Base-by-base conservation (phyloP, 495 filamentous ascomycete species). In the Penicillium angulare region DNA sequence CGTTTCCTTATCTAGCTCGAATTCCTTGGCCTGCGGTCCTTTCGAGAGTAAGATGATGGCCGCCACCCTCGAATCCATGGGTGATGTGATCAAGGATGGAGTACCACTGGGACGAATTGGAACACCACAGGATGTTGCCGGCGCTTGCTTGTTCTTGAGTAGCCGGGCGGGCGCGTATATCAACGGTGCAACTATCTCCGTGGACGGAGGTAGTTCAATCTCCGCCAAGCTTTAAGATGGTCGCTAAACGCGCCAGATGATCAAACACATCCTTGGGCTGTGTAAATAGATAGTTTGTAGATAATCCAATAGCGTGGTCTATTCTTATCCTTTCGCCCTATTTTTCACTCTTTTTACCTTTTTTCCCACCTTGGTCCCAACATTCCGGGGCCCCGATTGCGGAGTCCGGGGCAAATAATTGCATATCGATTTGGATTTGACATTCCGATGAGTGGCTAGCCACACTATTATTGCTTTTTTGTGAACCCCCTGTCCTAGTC, bases 21-120 rank as follows among this genome's bases (percentile, higher is more conserved):
- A 90, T 47, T 76, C 84, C 0, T 73, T 92, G 44, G 88, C 88
- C 26, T 91, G 87, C 56, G 88, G 88, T 8, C 87, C 88, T 12
- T 92, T 92, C 56, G 75, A 88, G 61, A 87, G 82, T 51, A 89
- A 89, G 70, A 92, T 91, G 88, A 90, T 90, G 88, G 81, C 81
- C 9, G 82, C 79, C 33, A 89, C 86, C 33, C 65, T 91, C 45
- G 68, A 82, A 51, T 61, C 71, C 5, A 80, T 81, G 50, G 77
- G 78, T 34, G 85, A 89, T 10, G 61, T 65, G 22, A 87, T 93
- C 57, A 77, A 81, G 65, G 66, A 55, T 0, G 78, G 75, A 10
- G 82, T 87, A 48, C 89, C 89, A n/a, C 61, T 90, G 51, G 80
- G 80, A 5, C 74, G 89, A 18, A 87, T 91, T 46, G 89, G 89